Evolutionary conservation across 306 rosid genomes (phyloP).

Genomic region (Styphnolobium japonicum): DNA sequence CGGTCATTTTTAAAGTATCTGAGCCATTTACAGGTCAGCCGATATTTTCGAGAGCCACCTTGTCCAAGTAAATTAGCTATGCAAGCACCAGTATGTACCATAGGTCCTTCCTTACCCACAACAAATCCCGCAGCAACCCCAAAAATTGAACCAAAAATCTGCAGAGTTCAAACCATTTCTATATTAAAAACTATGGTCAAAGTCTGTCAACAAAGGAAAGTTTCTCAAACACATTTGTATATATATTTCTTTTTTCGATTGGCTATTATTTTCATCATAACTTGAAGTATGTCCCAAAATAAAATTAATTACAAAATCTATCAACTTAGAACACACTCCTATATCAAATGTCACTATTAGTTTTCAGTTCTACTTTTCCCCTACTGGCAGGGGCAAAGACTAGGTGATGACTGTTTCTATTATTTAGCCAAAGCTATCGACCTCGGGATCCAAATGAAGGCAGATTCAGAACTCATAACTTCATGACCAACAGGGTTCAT

Average conservation of each 20-base stretch:
- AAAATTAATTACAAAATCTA: neutral
- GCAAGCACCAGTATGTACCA: slow-evolving; percentile 90
- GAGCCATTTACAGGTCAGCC: slow-evolving; percentile 72
- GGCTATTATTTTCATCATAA: neutral
- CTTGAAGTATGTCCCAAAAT: neutral
- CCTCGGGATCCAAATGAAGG: neutral
- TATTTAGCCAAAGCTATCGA: neutral
- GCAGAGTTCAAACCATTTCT: slow-evolving; percentile 27
- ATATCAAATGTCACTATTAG: neutral
- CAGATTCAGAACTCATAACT: neutral
- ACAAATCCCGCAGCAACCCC: slow-evolving; percentile 81
- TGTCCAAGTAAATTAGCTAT: slow-evolving; percentile 75
- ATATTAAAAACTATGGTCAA: neutral
- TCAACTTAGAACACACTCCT: neutral
- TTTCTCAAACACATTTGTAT: neutral
- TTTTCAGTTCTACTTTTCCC: neutral
- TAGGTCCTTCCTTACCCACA: slow-evolving; percentile 90
- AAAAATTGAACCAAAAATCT: slow-evolving; percentile 78
- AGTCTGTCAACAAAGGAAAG: neutral
- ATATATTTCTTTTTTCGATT: too few relatives aligned
- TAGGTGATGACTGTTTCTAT: neutral
- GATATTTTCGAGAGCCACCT: slow-evolving; percentile 73
- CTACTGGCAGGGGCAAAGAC: neutral
- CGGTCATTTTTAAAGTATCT: slow-evolving; percentile 74
- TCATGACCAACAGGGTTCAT: neutral